These are phyloP conservation scores for Verticillium albo-atrum DNA, from an alignment of 2,329 filamentous ascomycete genomes.

Conservation along the genomic window DNA sequence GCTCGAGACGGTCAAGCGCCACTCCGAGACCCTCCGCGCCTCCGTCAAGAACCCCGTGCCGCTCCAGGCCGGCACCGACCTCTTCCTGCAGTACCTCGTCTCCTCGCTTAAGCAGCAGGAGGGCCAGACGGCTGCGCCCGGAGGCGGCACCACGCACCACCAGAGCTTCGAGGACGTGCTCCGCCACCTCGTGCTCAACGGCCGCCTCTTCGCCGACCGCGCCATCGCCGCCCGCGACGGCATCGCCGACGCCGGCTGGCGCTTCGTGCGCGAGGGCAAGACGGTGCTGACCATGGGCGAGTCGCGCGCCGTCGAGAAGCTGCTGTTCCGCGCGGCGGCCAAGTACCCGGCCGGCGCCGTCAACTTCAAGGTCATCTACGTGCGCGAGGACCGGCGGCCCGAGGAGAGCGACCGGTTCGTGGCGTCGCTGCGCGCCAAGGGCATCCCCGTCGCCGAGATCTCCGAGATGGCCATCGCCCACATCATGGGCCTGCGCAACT, in stretches of 20 bases:
- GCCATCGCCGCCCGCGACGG: constrained; percentile 81
- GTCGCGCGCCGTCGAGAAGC: constrained; percentile 73
- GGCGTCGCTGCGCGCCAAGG: constrained; percentile 62
- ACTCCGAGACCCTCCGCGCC: constrained; percentile 72
- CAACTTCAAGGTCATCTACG: constrained; percentile 79
- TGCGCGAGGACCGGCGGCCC: constrained; percentile 50
- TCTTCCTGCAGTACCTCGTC: constrained; percentile 93
- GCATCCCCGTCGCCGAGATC: constrained; percentile 70
- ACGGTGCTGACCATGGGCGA: constrained; percentile 90
- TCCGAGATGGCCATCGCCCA: constrained; percentile 68
- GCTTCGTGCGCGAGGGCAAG: constrained; percentile 72
- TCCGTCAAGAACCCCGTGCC: constrained; percentile 85
- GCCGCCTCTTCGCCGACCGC: constrained; percentile 77
- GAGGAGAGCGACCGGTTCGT: constrained; percentile 69
- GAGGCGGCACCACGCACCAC: constrained; percentile 18
- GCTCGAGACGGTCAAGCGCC: constrained; percentile 74
- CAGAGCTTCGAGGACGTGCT: constrained; percentile 73
- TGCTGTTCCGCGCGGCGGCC: constrained; percentile 68
- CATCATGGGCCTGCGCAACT: constrained; percentile 49
- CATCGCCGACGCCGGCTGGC: constrained; percentile 74
- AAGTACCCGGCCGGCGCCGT: constrained; percentile 54
- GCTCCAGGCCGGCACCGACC: constrained; percentile 86
- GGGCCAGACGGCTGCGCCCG: constrained; percentile 18
- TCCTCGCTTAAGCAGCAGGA: constrained; percentile 60
- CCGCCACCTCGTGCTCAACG: constrained; percentile 80